phyloP scores from a whole-genome alignment of 305 asterid species.

The Petunia hybrid region DNA sequence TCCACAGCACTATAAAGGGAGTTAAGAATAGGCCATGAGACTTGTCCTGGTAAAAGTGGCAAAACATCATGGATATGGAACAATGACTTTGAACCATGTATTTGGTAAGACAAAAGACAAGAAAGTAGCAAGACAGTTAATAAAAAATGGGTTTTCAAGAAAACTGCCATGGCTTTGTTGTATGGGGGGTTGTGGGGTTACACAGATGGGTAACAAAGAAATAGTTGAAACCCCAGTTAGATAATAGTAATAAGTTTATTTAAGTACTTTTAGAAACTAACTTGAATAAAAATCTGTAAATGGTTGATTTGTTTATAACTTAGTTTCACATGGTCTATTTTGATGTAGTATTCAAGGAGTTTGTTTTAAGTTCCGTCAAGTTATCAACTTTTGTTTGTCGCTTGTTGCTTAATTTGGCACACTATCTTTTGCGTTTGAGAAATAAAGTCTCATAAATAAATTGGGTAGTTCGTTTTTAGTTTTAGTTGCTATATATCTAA shows the following conservation, averaged over 20 bases:
- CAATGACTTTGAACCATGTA: slow-evolving; percentile 59
- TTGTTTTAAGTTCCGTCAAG: not conserved
- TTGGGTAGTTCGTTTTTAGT: not conserved
- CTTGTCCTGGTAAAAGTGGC: slow-evolving; percentile 83
- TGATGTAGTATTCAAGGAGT: not conserved
- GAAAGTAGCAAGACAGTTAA: slow-evolving; percentile 39
- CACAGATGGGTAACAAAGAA: not conserved
- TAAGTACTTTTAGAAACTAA: too few species aligned
- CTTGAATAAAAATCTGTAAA: too few species aligned
- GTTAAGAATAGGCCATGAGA: slow-evolving; percentile 78
- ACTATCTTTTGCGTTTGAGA: too few species aligned
- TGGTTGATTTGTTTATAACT: too few species aligned
- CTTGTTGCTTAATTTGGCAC: too few species aligned
- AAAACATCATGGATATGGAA: slow-evolving; percentile 65
- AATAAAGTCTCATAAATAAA: too few species aligned
- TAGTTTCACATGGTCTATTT: not conserved
- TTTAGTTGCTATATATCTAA: too few species aligned
- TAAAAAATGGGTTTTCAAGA: slow-evolving; percentile 44
- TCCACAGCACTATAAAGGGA: slow-evolving; percentile 70
- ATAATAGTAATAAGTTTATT: too few species aligned
- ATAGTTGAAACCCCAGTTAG: not conserved
- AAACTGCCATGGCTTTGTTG: slow-evolving; percentile 42
- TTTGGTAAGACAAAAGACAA: slow-evolving; percentile 33
- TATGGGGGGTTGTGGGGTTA: not conserved
- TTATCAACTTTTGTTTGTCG: not conserved